Evolutionary conservation across 75 land plant genomes (phyloP).

Genomic region (Picea glauca): DNA sequence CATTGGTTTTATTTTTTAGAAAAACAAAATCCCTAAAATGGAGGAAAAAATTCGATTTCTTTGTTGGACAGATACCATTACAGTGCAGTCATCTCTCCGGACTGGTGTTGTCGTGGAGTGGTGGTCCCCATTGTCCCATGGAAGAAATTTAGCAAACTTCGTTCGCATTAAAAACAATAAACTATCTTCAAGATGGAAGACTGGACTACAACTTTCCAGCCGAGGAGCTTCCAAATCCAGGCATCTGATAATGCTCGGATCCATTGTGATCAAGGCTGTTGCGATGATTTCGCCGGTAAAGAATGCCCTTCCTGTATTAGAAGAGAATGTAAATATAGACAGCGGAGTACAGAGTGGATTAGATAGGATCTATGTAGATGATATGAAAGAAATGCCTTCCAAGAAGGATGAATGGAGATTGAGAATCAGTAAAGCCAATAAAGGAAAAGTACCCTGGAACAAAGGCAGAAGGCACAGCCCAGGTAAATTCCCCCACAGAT

Average conservation of each 20-base stretch:
- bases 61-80: conserved; percentile 37
- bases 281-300: conserved; percentile 21
- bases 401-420: conserved; percentile 51
- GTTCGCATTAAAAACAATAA: conserved; percentile 12
- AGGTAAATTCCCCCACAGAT: conserved; percentile 24
- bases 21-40: neutral
- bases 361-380: conserved; percentile 20
- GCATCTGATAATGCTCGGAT: neutral
- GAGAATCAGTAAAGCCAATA: conserved; percentile 76
- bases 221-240: neutral
- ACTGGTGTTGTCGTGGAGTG: conserved; percentile 6
- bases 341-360: conserved; percentile 5
- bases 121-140: conserved; percentile 13
- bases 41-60: neutral
- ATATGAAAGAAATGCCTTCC: conserved; percentile 25
- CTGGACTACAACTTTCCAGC: conserved; percentile 8
- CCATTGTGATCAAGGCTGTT: conserved; percentile 27
- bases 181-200: conserved; percentile 20
- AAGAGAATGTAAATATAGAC: neutral
- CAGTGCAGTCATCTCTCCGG: conserved; percentile 20
- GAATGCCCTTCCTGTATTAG: conserved; percentile 5
- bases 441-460: conserved; percentile 92
- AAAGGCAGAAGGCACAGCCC: conserved; percentile 85
- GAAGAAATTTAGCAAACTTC: neutral
- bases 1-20: neutral